Evolutionary conservation across 768 basidiomycete species (phyloP), one percentile per base, ranked within the genome.

Genomic region (Amanita jacksonii): DNA sequence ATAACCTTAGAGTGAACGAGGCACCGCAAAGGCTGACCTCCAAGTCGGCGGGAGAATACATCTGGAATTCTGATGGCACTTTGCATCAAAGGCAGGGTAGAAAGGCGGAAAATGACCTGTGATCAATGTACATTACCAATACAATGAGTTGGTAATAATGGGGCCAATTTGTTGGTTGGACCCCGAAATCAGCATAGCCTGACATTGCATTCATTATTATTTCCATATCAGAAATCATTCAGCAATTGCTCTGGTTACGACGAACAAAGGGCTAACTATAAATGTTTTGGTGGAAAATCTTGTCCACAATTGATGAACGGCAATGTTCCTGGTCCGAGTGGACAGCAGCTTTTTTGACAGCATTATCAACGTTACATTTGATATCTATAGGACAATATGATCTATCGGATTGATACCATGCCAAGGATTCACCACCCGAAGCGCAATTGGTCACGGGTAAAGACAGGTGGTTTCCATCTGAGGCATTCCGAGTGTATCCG

Each of bases 401-500:
- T 10, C 24, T 16, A 35, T 23, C 13, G 16, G 8, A 30, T 31
- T 31, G 12, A 20, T 31, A 31, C 22, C 19, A 15, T 24, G 31
- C 12, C 41, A 31, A 42, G 25, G 13, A 18, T 19, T 58, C 67
- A 77, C 59, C 72, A 77, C 20, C 75, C 75, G 54, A 92, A 92
- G 47, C 89, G 77, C 48, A 92, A 68, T 63, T 92, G 88, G 54
- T 90, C 89, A 49, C 88, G 74, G 39, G 86, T 87, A 63, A 94
- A 92, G 35, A 85, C 81, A 12, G 89, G 96, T 44, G 96, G 94
- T 61, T 93, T 96, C 96, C 96, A 99, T 52, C 78, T 74, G 46
- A 99, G 66, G 56, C 70, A 70, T 47, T 85, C 79, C 24, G 94
- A 69, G 51, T 87, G 73, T 51, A 99, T 93, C 44, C 81, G 68